Conservation (phyloP, 2,329 filamentous ascomycete species). For the Pochonia chlamydosporia region DNA sequence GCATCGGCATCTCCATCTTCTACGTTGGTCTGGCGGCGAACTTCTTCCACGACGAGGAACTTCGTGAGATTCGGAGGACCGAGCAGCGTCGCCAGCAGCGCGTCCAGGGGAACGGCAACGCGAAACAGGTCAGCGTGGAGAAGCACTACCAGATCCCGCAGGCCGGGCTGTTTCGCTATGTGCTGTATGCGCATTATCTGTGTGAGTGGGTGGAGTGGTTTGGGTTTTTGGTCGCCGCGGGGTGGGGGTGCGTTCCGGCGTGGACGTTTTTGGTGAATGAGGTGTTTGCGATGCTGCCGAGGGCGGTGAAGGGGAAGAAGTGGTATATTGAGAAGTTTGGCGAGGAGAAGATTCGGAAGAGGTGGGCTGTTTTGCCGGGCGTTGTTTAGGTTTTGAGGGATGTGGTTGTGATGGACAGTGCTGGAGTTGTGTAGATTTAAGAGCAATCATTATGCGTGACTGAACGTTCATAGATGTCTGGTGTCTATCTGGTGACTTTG, state of each 20-base stretch:
- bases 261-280: conserved; percentile 82
- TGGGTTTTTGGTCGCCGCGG: conserved; percentile 76
- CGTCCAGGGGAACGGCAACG: conserved; percentile 25
- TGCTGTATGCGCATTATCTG: conserved; percentile 92
- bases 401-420: too few relatives aligned
- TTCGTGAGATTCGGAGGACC: conserved; percentile 76
- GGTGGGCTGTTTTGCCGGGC: conserved; percentile 64
- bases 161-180: conserved; percentile 72
- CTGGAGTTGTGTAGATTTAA: too few relatives aligned
- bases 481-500: too few relatives aligned
- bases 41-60: conserved; percentile 82
- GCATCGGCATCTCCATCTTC: conserved; percentile 68
- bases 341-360: conserved; percentile 66
- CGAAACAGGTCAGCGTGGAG: conserved; percentile 30
- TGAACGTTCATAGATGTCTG: too few relatives aligned
- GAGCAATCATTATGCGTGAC: too few relatives aligned
- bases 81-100: conserved; percentile 53
- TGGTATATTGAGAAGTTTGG: conserved; percentile 93
- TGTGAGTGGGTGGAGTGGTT: conserved; percentile 96
- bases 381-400: conserved; percentile 31
- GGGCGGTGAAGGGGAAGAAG: conserved; percentile 70
- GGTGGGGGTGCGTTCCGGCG: conserved; percentile 64
- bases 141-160: conserved; percentile 87
- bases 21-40: conserved; percentile 71
- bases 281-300: conserved; percentile 80